Evolutionary conservation across 441 rosid species (phyloP), one percentile per base, ranked within the genome.

Genomic region (Adansonia rubrostipa): DNA sequence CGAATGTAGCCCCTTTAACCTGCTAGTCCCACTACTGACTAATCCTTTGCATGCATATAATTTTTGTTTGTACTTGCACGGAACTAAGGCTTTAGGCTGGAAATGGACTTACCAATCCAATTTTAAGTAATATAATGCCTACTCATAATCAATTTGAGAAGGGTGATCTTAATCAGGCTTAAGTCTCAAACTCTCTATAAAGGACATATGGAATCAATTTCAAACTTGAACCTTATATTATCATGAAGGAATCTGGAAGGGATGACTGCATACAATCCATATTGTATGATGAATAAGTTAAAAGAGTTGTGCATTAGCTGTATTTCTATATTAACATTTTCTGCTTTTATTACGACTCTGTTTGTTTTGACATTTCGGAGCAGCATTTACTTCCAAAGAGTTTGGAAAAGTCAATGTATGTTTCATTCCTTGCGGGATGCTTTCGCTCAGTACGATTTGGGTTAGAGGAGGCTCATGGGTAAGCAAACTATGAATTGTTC

Each of bases 381-480:
- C 97, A 96, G 97, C 91, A 84, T 81, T 84, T 89, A 80, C 93
- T 96, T 79, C 85, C 96, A 8, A 85, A 86, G 84, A 83, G 87
- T 82, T 78, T 94, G 87, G 79, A 79, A 9, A 86, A 92, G 81
- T 92, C 97, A 19, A 94, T 94, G 93, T 94, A 94, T 82, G 95
- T 91, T 74, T 96, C 99, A 64, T 94, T 94, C 86, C 90, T 96
- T 28, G 91, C 95, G 3, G 98, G 98, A 73, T 96, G 97, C 88
- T 94, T 96, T 84, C 94, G 95, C 75, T 92, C 99, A 0, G 91
- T 96, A 73, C 91, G 98, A 61, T 94, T 96, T 86, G 99, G 99
- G 79, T 88, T 96, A 75, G 86, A 90, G 78, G 98, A 94, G 88
- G 96, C 98, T 87, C 99, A 94, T 83, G 98, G 98, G 98, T 96